phyloP scores from a whole-genome alignment of 768 basidiomycete genomes.

The Russula virescens region DNA sequence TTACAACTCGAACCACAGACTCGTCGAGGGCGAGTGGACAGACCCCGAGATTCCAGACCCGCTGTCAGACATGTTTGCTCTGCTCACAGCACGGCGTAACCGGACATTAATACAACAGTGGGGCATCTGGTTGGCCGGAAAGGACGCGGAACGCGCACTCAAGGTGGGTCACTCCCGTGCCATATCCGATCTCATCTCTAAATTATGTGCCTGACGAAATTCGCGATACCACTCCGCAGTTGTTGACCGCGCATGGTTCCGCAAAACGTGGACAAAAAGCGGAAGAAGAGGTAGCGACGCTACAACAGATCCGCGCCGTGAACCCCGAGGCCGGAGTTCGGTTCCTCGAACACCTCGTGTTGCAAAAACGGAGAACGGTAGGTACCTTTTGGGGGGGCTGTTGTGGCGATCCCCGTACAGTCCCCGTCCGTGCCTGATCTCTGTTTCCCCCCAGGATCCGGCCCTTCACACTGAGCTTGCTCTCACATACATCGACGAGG shows the following conservation, averaged over 20 bases:
- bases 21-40: slow-evolving; percentile 59
- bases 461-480: slow-evolving; percentile 59
- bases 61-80: slow-evolving; percentile 48
- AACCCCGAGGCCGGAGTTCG: slow-evolving; percentile 57
- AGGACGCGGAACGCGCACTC: slow-evolving; percentile 63
- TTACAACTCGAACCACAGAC: slow-evolving; percentile 33
- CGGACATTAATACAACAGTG: slow-evolving; percentile 61
- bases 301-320: slow-evolving; percentile 52
- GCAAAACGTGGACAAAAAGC: slow-evolving; percentile 52
- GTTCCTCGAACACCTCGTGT: slow-evolving; percentile 77
- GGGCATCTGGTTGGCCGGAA: slow-evolving; percentile 73
- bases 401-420: not conserved
- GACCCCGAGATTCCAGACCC: slow-evolving; percentile 64
- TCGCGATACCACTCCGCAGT: slow-evolving; percentile 34
- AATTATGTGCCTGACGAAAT: not conserved
- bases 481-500: slow-evolving; percentile 12
- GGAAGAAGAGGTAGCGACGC: slow-evolving; percentile 54
- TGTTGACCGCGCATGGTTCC: slow-evolving; percentile 51
- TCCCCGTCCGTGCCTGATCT: not conserved
- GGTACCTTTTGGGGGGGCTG: too few relatives aligned
- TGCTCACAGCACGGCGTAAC: slow-evolving; percentile 55
- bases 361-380: slow-evolving; percentile 60
- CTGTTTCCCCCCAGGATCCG: slow-evolving; percentile 38
- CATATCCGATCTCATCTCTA: not conserved
- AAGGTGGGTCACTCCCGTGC: slow-evolving; percentile 41